Percentiles rank a stretch among this genome's conserved stretches.
Conservation (phyloP, 352 stramenopile genomes). For the Pythium biforme region DNA sequence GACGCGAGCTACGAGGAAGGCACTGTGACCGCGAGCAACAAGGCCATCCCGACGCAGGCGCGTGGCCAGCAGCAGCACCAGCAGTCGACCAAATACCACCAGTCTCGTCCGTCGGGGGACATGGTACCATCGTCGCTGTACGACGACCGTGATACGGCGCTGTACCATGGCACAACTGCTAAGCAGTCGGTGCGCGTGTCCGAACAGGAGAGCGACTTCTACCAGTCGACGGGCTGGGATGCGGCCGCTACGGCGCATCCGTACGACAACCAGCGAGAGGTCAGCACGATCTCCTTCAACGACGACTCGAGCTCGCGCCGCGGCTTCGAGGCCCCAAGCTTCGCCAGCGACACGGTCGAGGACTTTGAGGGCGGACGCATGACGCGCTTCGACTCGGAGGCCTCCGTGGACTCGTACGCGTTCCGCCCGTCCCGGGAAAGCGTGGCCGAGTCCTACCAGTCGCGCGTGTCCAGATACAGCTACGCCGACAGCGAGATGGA, state of each 20-base stretch:
- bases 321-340: slow-evolving; percentile 16
- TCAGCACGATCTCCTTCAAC: slow-evolving; percentile 23
- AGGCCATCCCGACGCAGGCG: slow-evolving; percentile 10
- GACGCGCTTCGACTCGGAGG: slow-evolving; percentile 52
- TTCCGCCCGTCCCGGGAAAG: slow-evolving; percentile 51
- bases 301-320: slow-evolving; percentile 7
- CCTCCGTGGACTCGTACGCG: slow-evolving; percentile 72
- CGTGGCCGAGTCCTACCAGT: slow-evolving; percentile 65
- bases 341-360: slow-evolving; percentile 18
- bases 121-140: slow-evolving; percentile 48
- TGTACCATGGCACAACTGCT: slow-evolving; percentile 23
- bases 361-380: slow-evolving; percentile 40
- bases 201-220: slow-evolving; percentile 22
- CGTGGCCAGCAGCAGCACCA: neutral
- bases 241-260: slow-evolving; percentile 14
- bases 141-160: slow-evolving; percentile 19
- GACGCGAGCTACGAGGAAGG: slow-evolving; percentile 27
- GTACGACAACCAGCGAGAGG: slow-evolving; percentile 27
- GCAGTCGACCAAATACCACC: neutral
- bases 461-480: slow-evolving; percentile 56
- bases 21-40: slow-evolving; percentile 22
- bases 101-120: slow-evolving; percentile 26
- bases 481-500: slow-evolving; percentile 18
- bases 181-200: slow-evolving; percentile 32
- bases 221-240: slow-evolving; percentile 24